Evolutionary conservation across 164 flowering plant species (phyloP).

Genomic region (Annona cherimola): DNA sequence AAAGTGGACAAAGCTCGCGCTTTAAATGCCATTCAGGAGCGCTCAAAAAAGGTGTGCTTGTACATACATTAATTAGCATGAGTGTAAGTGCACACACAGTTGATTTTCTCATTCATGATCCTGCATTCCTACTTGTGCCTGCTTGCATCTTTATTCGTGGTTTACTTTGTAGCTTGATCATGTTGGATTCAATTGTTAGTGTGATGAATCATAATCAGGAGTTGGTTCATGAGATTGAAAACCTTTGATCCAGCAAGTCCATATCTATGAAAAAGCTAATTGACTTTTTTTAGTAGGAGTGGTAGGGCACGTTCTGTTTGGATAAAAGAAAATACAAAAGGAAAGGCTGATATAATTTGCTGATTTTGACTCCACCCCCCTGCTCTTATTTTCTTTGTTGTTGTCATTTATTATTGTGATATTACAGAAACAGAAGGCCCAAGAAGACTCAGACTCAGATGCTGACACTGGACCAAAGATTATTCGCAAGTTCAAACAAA

Average conservation of each 20-base stretch:
- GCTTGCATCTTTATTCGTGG: too few relatives aligned
- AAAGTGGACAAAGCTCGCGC: conserved; percentile 72
- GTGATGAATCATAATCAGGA: neutral
- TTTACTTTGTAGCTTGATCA: neutral
- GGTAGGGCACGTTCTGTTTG: neutral
- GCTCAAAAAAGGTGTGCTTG: conserved; percentile 52
- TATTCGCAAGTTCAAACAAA: conserved; percentile 60
- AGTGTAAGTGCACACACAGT: neutral
- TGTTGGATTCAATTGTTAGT: neutral
- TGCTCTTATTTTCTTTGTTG: too few relatives aligned
- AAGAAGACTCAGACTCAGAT: conserved; percentile 26
- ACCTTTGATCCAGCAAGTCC: too few relatives aligned
- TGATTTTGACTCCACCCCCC: too few relatives aligned
- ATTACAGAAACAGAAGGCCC: conserved; percentile 63
- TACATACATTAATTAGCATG: neutral
- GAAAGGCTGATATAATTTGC: too few relatives aligned
- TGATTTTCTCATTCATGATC: too few relatives aligned
- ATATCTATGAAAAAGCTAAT: too few relatives aligned
- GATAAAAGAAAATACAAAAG: neutral
- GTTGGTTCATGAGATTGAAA: neutral
- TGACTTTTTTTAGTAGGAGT: neutral
- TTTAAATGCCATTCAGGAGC: conserved; percentile 51
- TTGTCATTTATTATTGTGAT: neutral
- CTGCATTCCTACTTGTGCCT: too few relatives aligned
- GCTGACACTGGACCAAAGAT: conserved; percentile 30